Evolutionary conservation across 129 eudicot genomes (phyloP).

Genomic region (Artemisia annua): DNA sequence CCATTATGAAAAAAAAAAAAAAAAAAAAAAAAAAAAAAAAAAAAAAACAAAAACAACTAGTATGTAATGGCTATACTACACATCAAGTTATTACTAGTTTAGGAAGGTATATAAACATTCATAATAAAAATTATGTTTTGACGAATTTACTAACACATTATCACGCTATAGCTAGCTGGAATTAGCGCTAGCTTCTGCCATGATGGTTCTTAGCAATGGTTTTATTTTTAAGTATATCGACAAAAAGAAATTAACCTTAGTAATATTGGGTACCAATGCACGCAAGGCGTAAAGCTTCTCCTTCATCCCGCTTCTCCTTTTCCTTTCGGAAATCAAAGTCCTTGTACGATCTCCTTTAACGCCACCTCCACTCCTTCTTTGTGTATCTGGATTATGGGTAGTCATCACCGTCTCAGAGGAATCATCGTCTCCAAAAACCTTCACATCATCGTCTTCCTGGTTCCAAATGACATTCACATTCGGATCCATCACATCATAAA

Average conservation of each 20-base stretch:
- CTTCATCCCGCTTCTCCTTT: constrained; percentile 74
- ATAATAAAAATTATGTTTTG: too few relatives aligned
- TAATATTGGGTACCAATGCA: constrained; percentile 75
- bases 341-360: constrained; percentile 50
- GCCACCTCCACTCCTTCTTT: constrained; percentile 13
- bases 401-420: constrained; percentile 38
- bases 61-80: too few relatives aligned
- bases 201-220: too few relatives aligned
- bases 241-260: constrained; percentile 42
- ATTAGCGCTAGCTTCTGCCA: too few relatives aligned
- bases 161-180: too few relatives aligned
- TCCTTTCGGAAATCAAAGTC: constrained; percentile 44
- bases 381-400: constrained; percentile 21
- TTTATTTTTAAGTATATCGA: background rate
- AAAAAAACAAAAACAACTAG: too few relatives aligned
- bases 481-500: constrained; percentile 19
- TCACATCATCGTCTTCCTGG: constrained; percentile 9
- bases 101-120: too few relatives aligned
- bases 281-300: constrained; percentile 76
- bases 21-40: too few relatives aligned
- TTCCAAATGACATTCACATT: constrained; percentile 8
- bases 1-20: too few relatives aligned
- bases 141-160: too few relatives aligned
- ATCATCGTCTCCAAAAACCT: constrained; percentile 32
- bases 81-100: too few relatives aligned